A percentile compares a stretch with the other conserved stretches of the same genome.
Evolutionary conservation across 2,329 filamentous ascomycete genomes (phyloP).

Genomic region (Thielaviopsis musarum): DNA sequence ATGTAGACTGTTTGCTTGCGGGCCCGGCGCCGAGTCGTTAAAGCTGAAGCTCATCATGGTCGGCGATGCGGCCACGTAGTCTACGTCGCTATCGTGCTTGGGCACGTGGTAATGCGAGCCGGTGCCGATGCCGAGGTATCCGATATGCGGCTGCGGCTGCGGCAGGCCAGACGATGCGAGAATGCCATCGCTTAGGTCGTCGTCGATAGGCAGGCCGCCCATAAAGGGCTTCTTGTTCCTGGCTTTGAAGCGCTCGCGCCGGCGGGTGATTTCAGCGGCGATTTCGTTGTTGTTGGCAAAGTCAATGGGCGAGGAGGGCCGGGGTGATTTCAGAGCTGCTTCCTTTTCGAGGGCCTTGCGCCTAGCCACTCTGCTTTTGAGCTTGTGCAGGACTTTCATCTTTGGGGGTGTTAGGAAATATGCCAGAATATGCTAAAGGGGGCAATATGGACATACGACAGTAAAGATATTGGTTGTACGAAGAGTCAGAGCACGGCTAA

Average conservation of each 20-base stretch:
- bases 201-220: constrained; percentile 17
- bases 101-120: constrained; percentile 24
- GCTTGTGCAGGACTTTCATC: constrained; percentile 83
- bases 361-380: constrained; percentile 53
- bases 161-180: background rate
- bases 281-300: constrained; percentile 4
- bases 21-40: constrained; percentile 39
- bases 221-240: constrained; percentile 8
- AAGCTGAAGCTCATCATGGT: constrained; percentile 72
- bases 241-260: constrained; percentile 3
- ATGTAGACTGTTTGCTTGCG: background rate
- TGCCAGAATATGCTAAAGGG: background rate
- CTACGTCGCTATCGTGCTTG: constrained; percentile 27
- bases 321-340: background rate
- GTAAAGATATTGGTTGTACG: constrained; percentile 77
- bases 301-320: constrained; percentile 8
- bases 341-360: constrained; percentile 6
- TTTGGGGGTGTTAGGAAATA: constrained; percentile 18
- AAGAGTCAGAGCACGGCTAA: constrained; percentile 76
- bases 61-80: constrained; percentile 48
- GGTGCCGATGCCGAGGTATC: constrained; percentile 63
- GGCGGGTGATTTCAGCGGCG: constrained; percentile 5
- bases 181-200: constrained; percentile 16
- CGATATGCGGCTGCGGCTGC: constrained; percentile 19
- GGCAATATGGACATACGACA: constrained; percentile 39